Evolutionary conservation across 2,329 filamentous ascomycete species (phyloP).

Genomic region (Leptographium wingfieldii): DNA sequence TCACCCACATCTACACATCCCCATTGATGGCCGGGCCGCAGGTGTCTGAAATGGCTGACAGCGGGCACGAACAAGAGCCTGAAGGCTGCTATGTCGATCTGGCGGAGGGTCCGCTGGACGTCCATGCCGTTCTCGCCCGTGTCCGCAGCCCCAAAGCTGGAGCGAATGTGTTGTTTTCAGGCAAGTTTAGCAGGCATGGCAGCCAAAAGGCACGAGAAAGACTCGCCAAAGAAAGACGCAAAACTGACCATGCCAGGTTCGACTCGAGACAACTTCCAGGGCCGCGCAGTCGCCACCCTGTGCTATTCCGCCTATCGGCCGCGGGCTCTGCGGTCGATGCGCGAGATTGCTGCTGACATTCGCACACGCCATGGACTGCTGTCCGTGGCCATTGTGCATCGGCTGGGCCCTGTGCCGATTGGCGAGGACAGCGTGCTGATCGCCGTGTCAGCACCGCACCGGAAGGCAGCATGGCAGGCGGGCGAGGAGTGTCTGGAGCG

Average conservation of each 20-base stretch:
- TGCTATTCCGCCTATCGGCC: conserved; percentile 64
- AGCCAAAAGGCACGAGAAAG: neutral
- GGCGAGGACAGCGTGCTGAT: conserved; percentile 91
- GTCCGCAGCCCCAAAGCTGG: conserved; percentile 64
- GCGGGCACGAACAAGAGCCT: too few species aligned
- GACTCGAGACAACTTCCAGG: conserved; percentile 62
- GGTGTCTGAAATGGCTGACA: neutral
- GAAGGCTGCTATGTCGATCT: conserved; percentile 53
- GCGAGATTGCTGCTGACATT: conserved; percentile 47
- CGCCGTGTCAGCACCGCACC: conserved; percentile 70
- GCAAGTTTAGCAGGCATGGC: conserved; percentile 22
- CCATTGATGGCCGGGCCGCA: too few species aligned
- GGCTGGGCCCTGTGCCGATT: conserved; percentile 74
- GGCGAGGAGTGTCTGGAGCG: conserved; percentile 82
- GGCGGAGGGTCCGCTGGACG: conserved; percentile 48
- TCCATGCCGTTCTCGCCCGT: conserved; percentile 43
- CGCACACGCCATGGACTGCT: conserved; percentile 49
- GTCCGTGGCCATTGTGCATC: conserved; percentile 69
- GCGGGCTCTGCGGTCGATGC: conserved; percentile 56
- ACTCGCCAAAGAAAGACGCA: too few species aligned
- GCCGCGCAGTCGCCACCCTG: conserved; percentile 60
- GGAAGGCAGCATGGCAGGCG: conserved; percentile 73
- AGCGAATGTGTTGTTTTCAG: conserved; percentile 65
- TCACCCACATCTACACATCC: neutral
- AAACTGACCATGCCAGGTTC: conserved; percentile 40